phyloP scores from a whole-genome alignment of 768 basidiomycete genomes.

The Termitomyces sp. region DNA sequence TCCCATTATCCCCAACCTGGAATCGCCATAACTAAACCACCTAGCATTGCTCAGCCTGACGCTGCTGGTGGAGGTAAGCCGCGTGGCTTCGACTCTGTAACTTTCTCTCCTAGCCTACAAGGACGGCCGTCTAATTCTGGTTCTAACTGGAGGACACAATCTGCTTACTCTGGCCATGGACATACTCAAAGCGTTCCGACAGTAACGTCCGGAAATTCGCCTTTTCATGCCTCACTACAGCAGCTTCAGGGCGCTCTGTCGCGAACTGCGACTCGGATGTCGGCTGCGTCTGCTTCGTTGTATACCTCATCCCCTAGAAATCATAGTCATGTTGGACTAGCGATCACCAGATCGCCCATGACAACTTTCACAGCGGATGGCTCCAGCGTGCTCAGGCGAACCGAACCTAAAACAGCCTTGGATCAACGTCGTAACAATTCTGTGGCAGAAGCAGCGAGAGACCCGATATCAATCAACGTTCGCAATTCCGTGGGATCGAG shows the following conservation, averaged over 20 bases:
- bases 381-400: slow-evolving; percentile 33
- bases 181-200: slow-evolving; percentile 17
- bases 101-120: slow-evolving; percentile 16
- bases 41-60: slow-evolving; percentile 6
- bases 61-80: slow-evolving; percentile 10
- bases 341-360: slow-evolving; percentile 29
- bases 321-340: slow-evolving; percentile 30
- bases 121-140: slow-evolving; percentile 8
- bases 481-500: slow-evolving; percentile 39
- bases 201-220: slow-evolving; percentile 19
- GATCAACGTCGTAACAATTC: slow-evolving; percentile 20
- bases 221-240: slow-evolving; percentile 30
- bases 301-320: slow-evolving; percentile 42
- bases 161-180: slow-evolving; percentile 25
- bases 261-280: slow-evolving; percentile 35
- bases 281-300: slow-evolving; percentile 43
- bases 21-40: slow-evolving; percentile 13
- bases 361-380: slow-evolving; percentile 40
- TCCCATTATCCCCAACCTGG: slow-evolving; percentile 47
- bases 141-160: slow-evolving; percentile 15
- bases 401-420: slow-evolving; percentile 29
- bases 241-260: slow-evolving; percentile 39
- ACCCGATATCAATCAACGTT: slow-evolving; percentile 18
- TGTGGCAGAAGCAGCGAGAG: slow-evolving; percentile 16
- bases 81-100: slow-evolving; percentile 5